Conservation (phyloP, 805 yeast genomes). For the Candida sphagnicola region DNA sequence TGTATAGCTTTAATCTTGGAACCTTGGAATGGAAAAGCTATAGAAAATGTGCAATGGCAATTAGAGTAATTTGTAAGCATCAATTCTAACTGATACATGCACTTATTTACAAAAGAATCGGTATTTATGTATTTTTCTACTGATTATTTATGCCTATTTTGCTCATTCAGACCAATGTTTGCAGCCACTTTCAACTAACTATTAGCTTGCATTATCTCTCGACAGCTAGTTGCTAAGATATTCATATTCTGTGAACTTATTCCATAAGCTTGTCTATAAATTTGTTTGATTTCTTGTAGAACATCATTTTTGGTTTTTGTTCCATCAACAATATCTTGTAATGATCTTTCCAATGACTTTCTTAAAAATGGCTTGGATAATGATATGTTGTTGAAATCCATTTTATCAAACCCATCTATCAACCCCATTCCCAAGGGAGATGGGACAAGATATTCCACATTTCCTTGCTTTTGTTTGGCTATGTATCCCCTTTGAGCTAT, state of each 20-base stretch:
- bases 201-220: slow-evolving; percentile 5
- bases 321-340: slow-evolving; percentile 71
- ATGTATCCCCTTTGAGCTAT: slow-evolving; percentile 67
- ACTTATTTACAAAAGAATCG: too few relatives aligned
- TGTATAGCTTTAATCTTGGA: too few relatives aligned
- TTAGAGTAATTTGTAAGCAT: too few relatives aligned
- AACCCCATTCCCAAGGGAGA: slow-evolving; percentile 80
- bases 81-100: too few relatives aligned
- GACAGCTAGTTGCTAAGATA: slow-evolving; percentile 25
- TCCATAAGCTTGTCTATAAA: slow-evolving; percentile 44
- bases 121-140: too few relatives aligned
- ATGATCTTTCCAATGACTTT: slow-evolving; percentile 63
- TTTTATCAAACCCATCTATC: slow-evolving; percentile 80
- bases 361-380: slow-evolving; percentile 88
- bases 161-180: too few relatives aligned
- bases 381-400: slow-evolving; percentile 57
- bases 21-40: too few relatives aligned
- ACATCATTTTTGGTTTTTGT: slow-evolving; percentile 49
- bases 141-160: too few relatives aligned
- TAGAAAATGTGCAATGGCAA: too few relatives aligned
- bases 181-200: too few relatives aligned
- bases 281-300: slow-evolving; percentile 29
- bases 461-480: slow-evolving; percentile 34
- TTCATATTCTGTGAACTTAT: slow-evolving; percentile 40
- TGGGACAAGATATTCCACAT: slow-evolving; percentile 58